Evolutionary conservation across 768 basidiomycete species (phyloP).

Genomic region (Podaxis sp.): DNA sequence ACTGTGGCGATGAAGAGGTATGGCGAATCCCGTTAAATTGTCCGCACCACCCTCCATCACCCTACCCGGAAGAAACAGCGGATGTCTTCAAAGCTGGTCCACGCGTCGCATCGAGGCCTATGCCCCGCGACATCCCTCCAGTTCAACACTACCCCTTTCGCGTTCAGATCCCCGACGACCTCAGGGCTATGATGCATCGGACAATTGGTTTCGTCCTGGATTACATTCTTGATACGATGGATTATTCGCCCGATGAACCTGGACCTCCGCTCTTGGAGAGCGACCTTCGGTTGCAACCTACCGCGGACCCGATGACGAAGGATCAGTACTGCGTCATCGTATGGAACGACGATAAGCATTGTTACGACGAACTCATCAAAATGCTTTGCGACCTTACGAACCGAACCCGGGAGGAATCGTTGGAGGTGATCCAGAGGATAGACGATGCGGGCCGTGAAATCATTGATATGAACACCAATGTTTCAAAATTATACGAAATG

Average conservation of each 20-base stretch:
- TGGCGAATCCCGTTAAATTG: slow-evolving; percentile 72
- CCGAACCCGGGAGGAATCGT: slow-evolving; percentile 53
- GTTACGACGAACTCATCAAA: slow-evolving; percentile 80
- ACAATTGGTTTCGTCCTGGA: slow-evolving; percentile 78
- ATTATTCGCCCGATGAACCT: slow-evolving; percentile 77
- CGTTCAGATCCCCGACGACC: slow-evolving; percentile 53
- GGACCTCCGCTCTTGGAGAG: slow-evolving; percentile 61
- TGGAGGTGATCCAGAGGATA: slow-evolving; percentile 50
- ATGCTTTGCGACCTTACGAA: slow-evolving; percentile 57
- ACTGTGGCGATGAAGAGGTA: slow-evolving; percentile 92
- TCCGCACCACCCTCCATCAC: slow-evolving; percentile 67
- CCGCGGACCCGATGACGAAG: slow-evolving; percentile 74
- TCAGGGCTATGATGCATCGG: slow-evolving; percentile 69
- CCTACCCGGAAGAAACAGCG: slow-evolving; percentile 29
- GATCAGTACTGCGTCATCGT: slow-evolving; percentile 80
- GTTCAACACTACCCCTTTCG: slow-evolving; percentile 59
- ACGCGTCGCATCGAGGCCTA: slow-evolving; percentile 18
- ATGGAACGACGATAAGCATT: slow-evolving; percentile 99
- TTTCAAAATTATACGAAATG: slow-evolving; percentile 59
- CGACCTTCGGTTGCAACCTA: slow-evolving; percentile 68
- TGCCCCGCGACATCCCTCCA: slow-evolving; percentile 52
- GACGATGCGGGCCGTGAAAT: slow-evolving; percentile 82
- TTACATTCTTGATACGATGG: slow-evolving; percentile 79
- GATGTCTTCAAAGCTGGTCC: slow-evolving; percentile 9
- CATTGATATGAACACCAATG: slow-evolving; percentile 64